These are phyloP conservation scores for Colletotrichum eremochloae DNA, from an alignment of 2,329 filamentous ascomycete species.

Conservation along the genomic window DNA sequence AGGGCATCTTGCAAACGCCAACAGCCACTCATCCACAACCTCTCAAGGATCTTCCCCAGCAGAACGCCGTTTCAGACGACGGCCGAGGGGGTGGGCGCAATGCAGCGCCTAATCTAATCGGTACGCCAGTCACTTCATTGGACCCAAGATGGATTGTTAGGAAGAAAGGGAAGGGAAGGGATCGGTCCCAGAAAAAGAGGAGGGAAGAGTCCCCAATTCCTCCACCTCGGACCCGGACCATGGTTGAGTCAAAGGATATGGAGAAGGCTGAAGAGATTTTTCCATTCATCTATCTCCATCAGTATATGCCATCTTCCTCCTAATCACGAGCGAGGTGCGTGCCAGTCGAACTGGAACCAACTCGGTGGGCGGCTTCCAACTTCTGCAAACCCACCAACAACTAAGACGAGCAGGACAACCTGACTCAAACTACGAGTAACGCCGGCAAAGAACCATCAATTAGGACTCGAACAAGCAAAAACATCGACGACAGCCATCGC, in stretches of 20 bases:
- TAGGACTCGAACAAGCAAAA: background rate
- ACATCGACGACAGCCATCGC: background rate
- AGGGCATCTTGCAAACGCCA: background rate
- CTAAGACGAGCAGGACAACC: background rate
- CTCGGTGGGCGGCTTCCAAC: background rate
- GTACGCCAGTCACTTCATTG: background rate
- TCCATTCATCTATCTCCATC: constrained; percentile 4
- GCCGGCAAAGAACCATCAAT: background rate
- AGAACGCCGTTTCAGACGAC: constrained; percentile 36
- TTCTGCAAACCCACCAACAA: background rate
- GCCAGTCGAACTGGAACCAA: background rate
- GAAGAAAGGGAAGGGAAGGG: background rate
- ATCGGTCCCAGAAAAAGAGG: background rate
- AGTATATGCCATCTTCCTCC: background rate
- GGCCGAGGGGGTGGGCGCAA: background rate
- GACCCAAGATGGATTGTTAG: background rate
- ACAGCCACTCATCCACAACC: background rate
- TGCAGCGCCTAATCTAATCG: background rate
- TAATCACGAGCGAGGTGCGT: background rate
- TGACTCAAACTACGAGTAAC: background rate
- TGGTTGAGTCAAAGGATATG: constrained; percentile 20
- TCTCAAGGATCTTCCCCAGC: constrained; percentile 36
- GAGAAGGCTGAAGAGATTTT: background rate
- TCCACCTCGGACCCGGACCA: background rate
- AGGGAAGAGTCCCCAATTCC: background rate